A percentile compares a stretch with the other conserved stretches of the same genome.
phyloP scores from a whole-genome alignment of 1,139 yeast species.

The Zygosaccharomyces pseudobailii region DNA sequence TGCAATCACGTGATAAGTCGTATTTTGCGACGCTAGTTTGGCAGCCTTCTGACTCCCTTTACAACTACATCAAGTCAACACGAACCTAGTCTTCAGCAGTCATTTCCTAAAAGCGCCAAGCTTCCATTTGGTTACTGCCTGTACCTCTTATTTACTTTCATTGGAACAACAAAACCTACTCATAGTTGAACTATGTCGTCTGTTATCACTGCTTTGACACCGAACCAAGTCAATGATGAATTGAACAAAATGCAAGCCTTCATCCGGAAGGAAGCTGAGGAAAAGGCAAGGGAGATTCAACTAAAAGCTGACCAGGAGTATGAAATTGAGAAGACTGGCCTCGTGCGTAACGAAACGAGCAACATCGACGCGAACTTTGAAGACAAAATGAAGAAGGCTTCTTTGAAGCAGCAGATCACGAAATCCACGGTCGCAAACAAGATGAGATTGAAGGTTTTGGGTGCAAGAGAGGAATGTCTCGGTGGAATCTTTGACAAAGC shows the following conservation, averaged over 20 bases:
- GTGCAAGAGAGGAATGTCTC: slow-evolving; percentile 80
- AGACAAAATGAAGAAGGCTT: slow-evolving; percentile 82
- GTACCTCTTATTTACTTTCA: not conserved
- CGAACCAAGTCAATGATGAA: slow-evolving; percentile 79
- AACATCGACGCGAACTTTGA: slow-evolving; percentile 80
- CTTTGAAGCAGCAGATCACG: slow-evolving; percentile 90
- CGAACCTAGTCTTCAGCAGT: not conserved
- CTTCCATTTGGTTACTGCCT: not conserved
- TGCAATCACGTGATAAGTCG: not conserved
- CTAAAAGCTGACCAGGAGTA: slow-evolving; percentile 98
- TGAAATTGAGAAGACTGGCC: slow-evolving; percentile 92
- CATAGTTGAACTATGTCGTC: slow-evolving; percentile 16
- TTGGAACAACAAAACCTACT: not conserved
- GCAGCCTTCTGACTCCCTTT: not conserved
- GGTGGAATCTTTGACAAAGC: slow-evolving; percentile 71
- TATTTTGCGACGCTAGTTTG: not conserved
- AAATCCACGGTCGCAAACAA: slow-evolving; percentile 94
- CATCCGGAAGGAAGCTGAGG: slow-evolving; percentile 98
- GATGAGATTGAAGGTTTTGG: slow-evolving; percentile 83
- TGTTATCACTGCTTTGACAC: slow-evolving; percentile 32
- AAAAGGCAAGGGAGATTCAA: slow-evolving; percentile 93
- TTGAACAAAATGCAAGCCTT: slow-evolving; percentile 97
- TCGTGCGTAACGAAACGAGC: slow-evolving; percentile 88
- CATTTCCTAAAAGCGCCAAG: not conserved
- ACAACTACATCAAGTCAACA: not conserved